Percentiles rank a stretch among this genome's conserved stretches.
These are phyloP conservation scores for Kitagawia praeruptora DNA, from an alignment of 129 eudicot genomes.

Conservation along the genomic window DNA sequence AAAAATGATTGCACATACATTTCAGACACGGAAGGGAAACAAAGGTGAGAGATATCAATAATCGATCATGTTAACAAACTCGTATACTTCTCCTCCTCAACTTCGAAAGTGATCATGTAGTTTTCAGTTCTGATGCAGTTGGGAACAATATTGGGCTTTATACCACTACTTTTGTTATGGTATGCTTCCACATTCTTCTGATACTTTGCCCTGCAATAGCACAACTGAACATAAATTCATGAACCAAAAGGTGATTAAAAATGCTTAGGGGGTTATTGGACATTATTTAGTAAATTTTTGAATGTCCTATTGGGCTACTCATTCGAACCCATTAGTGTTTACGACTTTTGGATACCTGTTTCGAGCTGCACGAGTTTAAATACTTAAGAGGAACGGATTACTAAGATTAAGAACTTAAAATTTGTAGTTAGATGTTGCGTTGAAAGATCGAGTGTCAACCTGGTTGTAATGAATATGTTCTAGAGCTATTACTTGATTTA, in stretches of 20 bases:
- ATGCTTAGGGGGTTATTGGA: neutral
- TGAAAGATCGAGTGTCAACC: neutral
- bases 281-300: neutral
- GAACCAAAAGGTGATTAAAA: neutral
- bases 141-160: slow-evolving; percentile 81
- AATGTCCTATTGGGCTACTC: neutral
- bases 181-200: slow-evolving; percentile 96
- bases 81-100: slow-evolving; percentile 93
- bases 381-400: neutral
- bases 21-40: neutral
- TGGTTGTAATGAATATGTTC: neutral
- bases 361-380: neutral
- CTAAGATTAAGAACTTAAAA: neutral
- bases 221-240: slow-evolving; percentile 4
- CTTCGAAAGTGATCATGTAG: slow-evolving; percentile 97
- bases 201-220: slow-evolving; percentile 77
- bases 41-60: neutral
- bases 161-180: slow-evolving; percentile 71
- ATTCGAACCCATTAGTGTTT: neutral
- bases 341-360: neutral
- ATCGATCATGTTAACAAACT: slow-evolving; percentile 10
- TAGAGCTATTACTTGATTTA: neutral
- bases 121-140: slow-evolving; percentile 89
- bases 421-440: neutral
- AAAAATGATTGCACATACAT: slow-evolving; percentile 7